Evolutionary conservation across 176 grass and related monocot species (phyloP), one percentile per base, ranked within the genome.

Genomic region (Areca catechu): DNA sequence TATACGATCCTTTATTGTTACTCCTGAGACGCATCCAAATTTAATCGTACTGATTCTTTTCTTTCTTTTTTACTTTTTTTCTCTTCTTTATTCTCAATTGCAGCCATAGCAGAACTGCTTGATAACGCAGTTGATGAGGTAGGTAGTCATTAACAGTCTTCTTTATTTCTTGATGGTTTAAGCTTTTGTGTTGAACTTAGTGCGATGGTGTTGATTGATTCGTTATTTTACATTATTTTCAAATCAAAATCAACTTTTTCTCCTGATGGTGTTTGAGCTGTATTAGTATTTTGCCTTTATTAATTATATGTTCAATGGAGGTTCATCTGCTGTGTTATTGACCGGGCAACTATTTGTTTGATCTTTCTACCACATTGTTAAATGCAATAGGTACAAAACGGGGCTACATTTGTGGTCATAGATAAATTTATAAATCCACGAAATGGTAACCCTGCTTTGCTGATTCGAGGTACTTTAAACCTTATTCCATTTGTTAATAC

Each of bases 91-190:
- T n/a, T 66, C 15, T 51, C 10, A 43, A 43, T 43, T 82, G 60
- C 66, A 82, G 79, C 79, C n/a, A 67, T 82, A 60, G 79, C 79
- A 29, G 79, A 82, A 64, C n/a, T 82, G 50, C 66, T 82, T 66
- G 79, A 82, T 58, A 82, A 82, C 62, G 79, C 79, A 70, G 58
- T 82, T 61, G 79, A 82, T 60, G 79, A 82, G 79, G 79, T n/a
- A n/a, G n/a, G n/a, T 82, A 60, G 17, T 17, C 60, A n/a, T 54
- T 6, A 49, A 14, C 23, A 52, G 34, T 47, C n/a, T 60, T 43
- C 34, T 43, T 43, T 43, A 14, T 43, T 43, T 12, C 2, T 50
- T 49, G 18, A 18, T 52, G 22, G 19, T 18, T 51, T 54, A 21
- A 60, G 47, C 21, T 65, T 58, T 51, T 47, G 15, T n/a, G n/a